Conservation (phyloP, 2,329 filamentous ascomycete species). For the Exophiala calicioides region DNA sequence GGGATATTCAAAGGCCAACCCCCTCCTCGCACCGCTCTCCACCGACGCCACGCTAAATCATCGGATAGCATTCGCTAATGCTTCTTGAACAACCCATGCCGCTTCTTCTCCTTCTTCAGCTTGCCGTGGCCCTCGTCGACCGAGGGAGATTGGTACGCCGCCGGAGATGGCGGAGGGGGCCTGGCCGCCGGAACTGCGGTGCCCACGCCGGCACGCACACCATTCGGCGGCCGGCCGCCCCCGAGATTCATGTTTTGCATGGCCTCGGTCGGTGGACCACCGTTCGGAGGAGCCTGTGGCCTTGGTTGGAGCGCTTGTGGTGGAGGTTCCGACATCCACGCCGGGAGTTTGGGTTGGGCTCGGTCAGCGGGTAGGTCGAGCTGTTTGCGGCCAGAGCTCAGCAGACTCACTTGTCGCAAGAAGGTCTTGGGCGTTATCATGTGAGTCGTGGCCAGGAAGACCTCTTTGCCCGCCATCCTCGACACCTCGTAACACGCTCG, state of each 20-base stretch:
- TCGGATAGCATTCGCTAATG: conserved; percentile 16
- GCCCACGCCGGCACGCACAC: conserved; percentile 28
- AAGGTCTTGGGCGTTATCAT: conserved; percentile 88
- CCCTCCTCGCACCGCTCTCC: conserved; percentile 1
- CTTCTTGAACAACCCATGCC: conserved; percentile 40
- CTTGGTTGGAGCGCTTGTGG: conserved; percentile 39
- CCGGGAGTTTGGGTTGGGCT: conserved; percentile 77
- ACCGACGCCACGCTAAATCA: conserved; percentile 27
- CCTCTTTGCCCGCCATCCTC: conserved; percentile 69
- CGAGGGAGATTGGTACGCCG: conserved; percentile 21
- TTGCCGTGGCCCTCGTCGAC: conserved; percentile 31
- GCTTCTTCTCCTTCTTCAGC: conserved; percentile 63
- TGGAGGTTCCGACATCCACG: conserved; percentile 68
- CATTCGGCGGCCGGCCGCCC: conserved; percentile 32
- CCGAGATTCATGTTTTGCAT: conserved; percentile 30
- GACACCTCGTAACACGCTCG: conserved; percentile 87
- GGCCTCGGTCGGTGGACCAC: conserved; percentile 23
- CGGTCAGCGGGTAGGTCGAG: conserved; percentile 80
- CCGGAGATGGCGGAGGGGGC: conserved; percentile 8
- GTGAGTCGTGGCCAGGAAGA: conserved; percentile 87
- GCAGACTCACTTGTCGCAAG: conserved; percentile 76
- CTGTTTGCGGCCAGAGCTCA: conserved; percentile 71
- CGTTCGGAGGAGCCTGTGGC: conserved; percentile 25
- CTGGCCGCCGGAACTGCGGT: conserved; percentile 1
- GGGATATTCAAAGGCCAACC: no score